Conservation (phyloP, 192 early-diverging fungal species). For the Coemansia sp. region DNA sequence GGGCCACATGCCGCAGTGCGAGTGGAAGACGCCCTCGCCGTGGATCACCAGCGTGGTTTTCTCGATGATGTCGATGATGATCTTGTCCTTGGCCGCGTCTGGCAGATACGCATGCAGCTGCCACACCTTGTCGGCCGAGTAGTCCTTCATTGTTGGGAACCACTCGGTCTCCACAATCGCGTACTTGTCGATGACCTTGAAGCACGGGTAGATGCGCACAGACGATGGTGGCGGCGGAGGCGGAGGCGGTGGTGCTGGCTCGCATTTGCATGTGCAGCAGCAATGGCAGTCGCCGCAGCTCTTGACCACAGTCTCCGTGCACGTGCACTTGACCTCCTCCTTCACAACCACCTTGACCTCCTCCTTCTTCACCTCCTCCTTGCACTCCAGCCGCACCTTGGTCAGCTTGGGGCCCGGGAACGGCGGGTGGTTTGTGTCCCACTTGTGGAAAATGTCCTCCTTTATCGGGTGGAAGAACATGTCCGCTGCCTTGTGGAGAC, state of each 20-base stretch:
- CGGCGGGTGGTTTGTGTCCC: constrained; percentile 52
- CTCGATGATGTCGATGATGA: constrained; percentile 45
- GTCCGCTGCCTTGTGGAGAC: constrained; percentile 54
- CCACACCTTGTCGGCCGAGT: constrained; percentile 53
- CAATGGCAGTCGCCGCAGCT: constrained; percentile 16
- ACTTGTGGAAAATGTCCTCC: constrained; percentile 56
- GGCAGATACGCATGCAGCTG: constrained; percentile 55
- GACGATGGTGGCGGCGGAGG: constrained; percentile 29
- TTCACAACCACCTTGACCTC: constrained; percentile 19
- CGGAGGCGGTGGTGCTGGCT: constrained; percentile 27
- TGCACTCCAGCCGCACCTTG: constrained; percentile 50
- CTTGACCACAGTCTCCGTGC: constrained; percentile 14
- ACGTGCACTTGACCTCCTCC: constrained; percentile 8
- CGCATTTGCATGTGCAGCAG: constrained; percentile 28
- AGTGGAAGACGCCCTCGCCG: constrained; percentile 53
- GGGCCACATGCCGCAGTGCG: constrained; percentile 56
- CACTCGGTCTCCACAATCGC: constrained; percentile 39
- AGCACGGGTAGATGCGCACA: constrained; percentile 55
- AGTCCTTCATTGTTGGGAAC: constrained; percentile 52
- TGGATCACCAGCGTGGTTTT: constrained; percentile 36
- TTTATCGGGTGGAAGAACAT: constrained; percentile 56
- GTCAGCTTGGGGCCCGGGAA: constrained; percentile 54
- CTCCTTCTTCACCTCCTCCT: constrained; percentile 28
- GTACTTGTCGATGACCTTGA: constrained; percentile 43
- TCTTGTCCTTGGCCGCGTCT: constrained; percentile 50